Evolutionary conservation across 139 green algal genomes (phyloP).

Genomic region (Trebouxia sp.): DNA sequence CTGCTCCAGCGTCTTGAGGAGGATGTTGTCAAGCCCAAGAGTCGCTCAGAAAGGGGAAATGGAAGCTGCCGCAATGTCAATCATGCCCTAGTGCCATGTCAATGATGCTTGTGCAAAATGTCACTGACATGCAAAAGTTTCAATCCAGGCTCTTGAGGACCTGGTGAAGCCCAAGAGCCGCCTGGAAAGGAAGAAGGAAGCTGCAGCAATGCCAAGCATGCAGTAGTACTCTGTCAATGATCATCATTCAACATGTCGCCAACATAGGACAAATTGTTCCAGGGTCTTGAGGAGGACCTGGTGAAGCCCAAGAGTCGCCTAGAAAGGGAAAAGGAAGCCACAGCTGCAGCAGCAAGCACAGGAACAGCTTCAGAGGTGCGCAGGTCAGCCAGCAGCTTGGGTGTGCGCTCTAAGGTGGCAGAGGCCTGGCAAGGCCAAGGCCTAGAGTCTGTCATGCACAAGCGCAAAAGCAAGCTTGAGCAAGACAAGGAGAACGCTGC

Average conservation of each 20-base stretch:
- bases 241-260: too few relatives aligned
- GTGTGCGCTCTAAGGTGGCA: slow-evolving; percentile 13
- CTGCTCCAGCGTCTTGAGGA: too few relatives aligned
- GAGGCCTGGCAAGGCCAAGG: slow-evolving; percentile 14
- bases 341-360: neutral
- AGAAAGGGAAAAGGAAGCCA: slow-evolving; percentile 25
- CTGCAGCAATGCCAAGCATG: neutral
- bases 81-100: neutral
- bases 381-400: neutral
- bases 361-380: neutral
- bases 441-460: slow-evolving; percentile 23
- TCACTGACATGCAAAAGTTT: too few relatives aligned
- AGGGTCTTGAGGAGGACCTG: neutral
- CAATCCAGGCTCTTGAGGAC: neutral
- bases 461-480: slow-evolving; percentile 23
- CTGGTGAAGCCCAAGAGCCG: slow-evolving; percentile 9
- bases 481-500: slow-evolving; percentile 33
- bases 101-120: too few relatives aligned
- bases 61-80: slow-evolving; percentile 9
- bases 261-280: too few relatives aligned
- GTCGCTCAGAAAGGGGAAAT: slow-evolving; percentile 22
- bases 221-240: neutral
- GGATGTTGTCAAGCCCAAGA: slow-evolving; percentile 31
- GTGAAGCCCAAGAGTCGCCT: slow-evolving; percentile 20
- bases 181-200: slow-evolving; percentile 33